Conservation (phyloP, 192 early-diverging fungal species). For the Dissophora globulifera region DNA sequence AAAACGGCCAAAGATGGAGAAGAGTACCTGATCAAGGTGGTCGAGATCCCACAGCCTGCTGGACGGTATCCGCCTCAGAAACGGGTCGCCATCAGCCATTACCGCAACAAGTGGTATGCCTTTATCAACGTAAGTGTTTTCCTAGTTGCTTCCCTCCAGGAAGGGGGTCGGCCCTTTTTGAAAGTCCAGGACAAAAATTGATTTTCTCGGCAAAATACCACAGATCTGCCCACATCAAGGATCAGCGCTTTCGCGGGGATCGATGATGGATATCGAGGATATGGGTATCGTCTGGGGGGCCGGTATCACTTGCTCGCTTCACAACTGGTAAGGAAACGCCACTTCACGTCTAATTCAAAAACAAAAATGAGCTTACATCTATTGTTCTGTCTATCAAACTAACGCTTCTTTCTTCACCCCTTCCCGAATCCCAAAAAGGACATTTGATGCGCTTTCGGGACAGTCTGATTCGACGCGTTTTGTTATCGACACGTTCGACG, state of each 20-base stretch:
- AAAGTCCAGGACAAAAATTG: too few species aligned
- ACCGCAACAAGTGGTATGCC: conserved; percentile 48
- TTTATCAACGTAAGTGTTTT: conserved; percentile 41
- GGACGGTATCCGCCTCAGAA: conserved; percentile 42
- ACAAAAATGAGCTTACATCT: too few species aligned
- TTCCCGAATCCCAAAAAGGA: too few species aligned
- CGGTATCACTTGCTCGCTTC: conserved; percentile 35
- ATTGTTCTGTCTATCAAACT: too few species aligned
- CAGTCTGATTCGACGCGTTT: conserved; percentile 48
- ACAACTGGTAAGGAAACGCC: conserved; percentile 22
- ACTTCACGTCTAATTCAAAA: too few species aligned
- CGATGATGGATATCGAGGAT: conserved; percentile 50
- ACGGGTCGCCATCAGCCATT: conserved; percentile 37
- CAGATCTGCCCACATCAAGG: conserved; percentile 54
- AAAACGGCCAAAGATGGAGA: conserved; percentile 4
- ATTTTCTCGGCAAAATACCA: background rate
- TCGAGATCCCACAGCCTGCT: conserved; percentile 44
- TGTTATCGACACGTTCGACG: conserved; percentile 45
- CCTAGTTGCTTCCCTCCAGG: too few species aligned
- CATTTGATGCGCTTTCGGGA: conserved; percentile 39
- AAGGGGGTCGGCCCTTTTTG: too few species aligned
- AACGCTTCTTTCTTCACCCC: too few species aligned
- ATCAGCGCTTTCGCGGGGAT: conserved; percentile 30
- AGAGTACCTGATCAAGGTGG: conserved; percentile 33
- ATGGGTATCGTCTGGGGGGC: conserved; percentile 54